These are phyloP conservation scores for Botrytis sinoallii DNA, from an alignment of 2,329 filamentous ascomycete genomes.

Conservation along the genomic window DNA sequence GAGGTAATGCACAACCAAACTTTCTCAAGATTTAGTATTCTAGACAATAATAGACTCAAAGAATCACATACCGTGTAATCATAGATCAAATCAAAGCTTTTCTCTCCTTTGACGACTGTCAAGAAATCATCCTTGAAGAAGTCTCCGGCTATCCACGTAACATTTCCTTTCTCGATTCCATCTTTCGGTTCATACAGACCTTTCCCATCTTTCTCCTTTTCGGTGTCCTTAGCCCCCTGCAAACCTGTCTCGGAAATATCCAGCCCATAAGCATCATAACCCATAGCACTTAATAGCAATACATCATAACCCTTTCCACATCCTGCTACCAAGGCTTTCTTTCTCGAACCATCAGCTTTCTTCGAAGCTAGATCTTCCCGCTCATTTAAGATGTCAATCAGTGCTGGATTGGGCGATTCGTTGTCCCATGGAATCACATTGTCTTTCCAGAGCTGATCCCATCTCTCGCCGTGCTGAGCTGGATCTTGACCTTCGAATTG, in stretches of 20 bases:
- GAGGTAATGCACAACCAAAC: constrained; percentile 63
- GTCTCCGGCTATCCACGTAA: constrained; percentile 59
- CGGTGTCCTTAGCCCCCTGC: constrained; percentile 22
- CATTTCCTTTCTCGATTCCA: constrained; percentile 47
- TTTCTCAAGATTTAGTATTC: constrained; percentile 34
- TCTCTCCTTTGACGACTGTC: constrained; percentile 40
- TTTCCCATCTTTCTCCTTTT: constrained; percentile 36
- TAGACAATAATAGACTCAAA: background rate
- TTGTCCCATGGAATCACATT: constrained; percentile 54
- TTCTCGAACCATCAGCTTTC: constrained; percentile 32
- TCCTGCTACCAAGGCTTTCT: constrained; percentile 71
- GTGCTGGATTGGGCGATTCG: constrained; percentile 50
- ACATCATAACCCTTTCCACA: constrained; percentile 84
- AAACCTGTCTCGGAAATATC: constrained; percentile 45
- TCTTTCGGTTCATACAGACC: constrained; percentile 45
- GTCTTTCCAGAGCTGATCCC: constrained; percentile 50
- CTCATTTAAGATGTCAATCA: constrained; percentile 51
- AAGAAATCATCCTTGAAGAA: constrained; percentile 64
- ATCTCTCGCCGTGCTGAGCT: constrained; percentile 37
- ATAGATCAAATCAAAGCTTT: constrained; percentile 62
- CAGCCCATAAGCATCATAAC: constrained; percentile 74
- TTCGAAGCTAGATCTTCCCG: constrained; percentile 42
- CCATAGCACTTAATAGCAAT: constrained; percentile 67
- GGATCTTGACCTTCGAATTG: constrained; percentile 30
- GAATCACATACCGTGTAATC: constrained; percentile 55